Evolutionary conservation across 176 grass and related monocot species (phyloP).

Genomic region (Stipa capillata): DNA sequence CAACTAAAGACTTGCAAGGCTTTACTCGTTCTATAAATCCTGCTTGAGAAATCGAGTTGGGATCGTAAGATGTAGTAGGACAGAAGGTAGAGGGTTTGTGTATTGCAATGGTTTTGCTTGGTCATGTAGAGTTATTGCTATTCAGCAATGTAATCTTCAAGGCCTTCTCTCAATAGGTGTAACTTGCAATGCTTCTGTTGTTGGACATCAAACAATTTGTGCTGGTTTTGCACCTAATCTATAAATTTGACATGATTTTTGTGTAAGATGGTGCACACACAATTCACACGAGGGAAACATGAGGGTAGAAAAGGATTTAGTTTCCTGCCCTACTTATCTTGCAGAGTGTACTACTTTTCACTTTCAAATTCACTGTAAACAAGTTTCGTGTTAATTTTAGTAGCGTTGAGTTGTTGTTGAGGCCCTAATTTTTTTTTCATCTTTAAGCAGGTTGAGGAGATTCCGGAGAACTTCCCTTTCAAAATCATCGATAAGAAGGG

Average conservation of each 20-base stretch:
- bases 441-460: conserved; percentile 56
- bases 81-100: background rate
- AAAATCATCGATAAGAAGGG: conserved; percentile 65
- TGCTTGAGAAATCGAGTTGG: background rate
- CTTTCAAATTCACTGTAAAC: background rate
- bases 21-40: background rate
- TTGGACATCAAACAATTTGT: background rate
- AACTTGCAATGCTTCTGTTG: background rate
- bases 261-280: background rate
- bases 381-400: background rate
- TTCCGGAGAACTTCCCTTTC: conserved; percentile 73
- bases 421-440: background rate
- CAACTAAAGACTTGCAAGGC: background rate
- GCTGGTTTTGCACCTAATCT: background rate
- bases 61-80: background rate
- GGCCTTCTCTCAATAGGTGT: background rate
- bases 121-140: background rate
- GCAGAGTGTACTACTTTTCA: background rate
- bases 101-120: background rate
- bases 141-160: background rate
- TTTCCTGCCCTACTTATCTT: background rate
- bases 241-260: background rate
- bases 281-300: background rate
- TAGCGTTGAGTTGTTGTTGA: background rate
- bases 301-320: background rate